Evolutionary conservation across 2,329 filamentous ascomycete species (phyloP).

Genomic region (Xylariaceae sp.): DNA sequence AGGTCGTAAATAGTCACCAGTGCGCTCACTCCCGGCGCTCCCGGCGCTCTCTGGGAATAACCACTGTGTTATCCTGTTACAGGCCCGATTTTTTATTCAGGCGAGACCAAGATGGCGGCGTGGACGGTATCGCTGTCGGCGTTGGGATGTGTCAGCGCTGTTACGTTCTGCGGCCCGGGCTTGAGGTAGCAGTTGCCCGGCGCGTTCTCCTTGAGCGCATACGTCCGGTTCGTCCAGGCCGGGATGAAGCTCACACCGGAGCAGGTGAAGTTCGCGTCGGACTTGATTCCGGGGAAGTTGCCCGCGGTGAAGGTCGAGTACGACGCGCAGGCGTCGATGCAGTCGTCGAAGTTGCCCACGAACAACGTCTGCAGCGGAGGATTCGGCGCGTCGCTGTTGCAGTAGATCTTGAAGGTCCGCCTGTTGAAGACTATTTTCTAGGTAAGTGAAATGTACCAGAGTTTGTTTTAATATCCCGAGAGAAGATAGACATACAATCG

Average conservation of each 20-base stretch:
- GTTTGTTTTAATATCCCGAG: neutral
- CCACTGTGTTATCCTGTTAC: too few species aligned
- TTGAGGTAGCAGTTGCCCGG: slow-evolving; percentile 44
- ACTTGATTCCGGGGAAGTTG: slow-evolving; percentile 20
- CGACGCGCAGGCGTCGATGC: slow-evolving; percentile 43
- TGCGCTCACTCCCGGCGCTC: too few species aligned
- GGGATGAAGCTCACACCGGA: slow-evolving; percentile 38
- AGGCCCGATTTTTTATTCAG: too few species aligned
- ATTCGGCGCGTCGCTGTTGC: slow-evolving; percentile 38
- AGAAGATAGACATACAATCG: slow-evolving; percentile 30
- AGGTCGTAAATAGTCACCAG: too few species aligned
- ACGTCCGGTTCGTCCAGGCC: slow-evolving; percentile 35
- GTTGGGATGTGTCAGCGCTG: slow-evolving; percentile 27
- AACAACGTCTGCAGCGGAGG: slow-evolving; percentile 37
- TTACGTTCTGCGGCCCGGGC: slow-evolving; percentile 31
- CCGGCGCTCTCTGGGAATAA: too few species aligned
- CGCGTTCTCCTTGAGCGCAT: slow-evolving; percentile 30
- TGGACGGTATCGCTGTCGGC: slow-evolving; percentile 22
- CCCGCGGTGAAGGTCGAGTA: slow-evolving; percentile 31
- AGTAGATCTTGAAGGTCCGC: slow-evolving; percentile 37
- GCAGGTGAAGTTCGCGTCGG: slow-evolving; percentile 37
- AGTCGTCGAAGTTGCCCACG: slow-evolving; percentile 37
- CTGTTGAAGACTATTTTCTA: slow-evolving; percentile 32
- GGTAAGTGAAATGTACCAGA: neutral
- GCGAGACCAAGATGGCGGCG: slow-evolving; percentile 5